Conservation (phyloP, 805 yeast genomes). For the Grigorovia humatica region DNA sequence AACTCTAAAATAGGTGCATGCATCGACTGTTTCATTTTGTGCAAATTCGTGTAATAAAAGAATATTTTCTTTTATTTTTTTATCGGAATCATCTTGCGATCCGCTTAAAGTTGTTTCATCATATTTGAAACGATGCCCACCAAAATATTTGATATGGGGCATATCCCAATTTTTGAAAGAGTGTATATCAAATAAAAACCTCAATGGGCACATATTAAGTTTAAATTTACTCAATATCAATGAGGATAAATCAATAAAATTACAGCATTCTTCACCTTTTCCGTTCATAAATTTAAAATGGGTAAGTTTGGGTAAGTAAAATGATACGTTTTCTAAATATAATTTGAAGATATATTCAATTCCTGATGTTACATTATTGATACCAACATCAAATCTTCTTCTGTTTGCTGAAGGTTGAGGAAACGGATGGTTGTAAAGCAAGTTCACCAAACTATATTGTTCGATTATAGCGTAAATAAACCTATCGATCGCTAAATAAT, state of each 20-base stretch:
- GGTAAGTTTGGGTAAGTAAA: constrained; percentile 10
- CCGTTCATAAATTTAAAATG: constrained; percentile 8
- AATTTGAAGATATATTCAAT: constrained; percentile 6
- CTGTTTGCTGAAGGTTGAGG: background rate
- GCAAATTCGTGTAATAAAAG: constrained; percentile 12
- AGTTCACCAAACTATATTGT: constrained; percentile 1
- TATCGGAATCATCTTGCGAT: constrained; percentile 6
- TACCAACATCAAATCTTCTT: background rate
- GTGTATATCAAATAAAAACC: constrained; percentile 14
- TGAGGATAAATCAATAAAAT: constrained; percentile 16
- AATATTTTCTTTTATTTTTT: constrained; percentile 10
- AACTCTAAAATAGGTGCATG: constrained; percentile 17
- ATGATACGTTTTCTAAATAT: constrained; percentile 6
- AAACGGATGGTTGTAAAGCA: background rate
- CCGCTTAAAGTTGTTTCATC: constrained; percentile 8
- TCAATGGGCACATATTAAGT: constrained; percentile 6
- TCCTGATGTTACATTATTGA: constrained; percentile 1
- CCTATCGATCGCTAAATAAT: constrained; percentile 16
- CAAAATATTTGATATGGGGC: constrained; percentile 11
- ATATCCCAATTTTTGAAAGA: constrained; percentile 20
- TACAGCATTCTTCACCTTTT: constrained; percentile 11
- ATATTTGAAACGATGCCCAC: constrained; percentile 21
- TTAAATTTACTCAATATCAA: constrained; percentile 11
- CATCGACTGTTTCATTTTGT: constrained; percentile 15
- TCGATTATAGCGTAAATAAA: constrained; percentile 11